Base-by-base conservation (phyloP, 1,139 yeast genomes). In the Debaryomyces sp. region DNA sequence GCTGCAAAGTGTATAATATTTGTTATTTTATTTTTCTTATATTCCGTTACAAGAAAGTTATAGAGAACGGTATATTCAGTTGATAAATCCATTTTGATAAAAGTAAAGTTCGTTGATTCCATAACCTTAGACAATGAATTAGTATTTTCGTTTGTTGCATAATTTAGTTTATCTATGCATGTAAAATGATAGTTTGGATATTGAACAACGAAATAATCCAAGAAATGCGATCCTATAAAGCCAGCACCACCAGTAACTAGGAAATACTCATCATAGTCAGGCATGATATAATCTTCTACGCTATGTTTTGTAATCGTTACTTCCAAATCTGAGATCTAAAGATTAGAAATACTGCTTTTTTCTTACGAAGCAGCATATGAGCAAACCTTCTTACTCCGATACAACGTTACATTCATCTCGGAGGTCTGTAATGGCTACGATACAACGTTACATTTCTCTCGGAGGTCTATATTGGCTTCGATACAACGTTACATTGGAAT, bases 181-280 rank as follows among this genome's bases (percentile, higher is more conserved):
- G 75, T 61, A 44, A 82, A 74, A 13, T 58, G 61, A 54, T 67
- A 68, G 23, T 61, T 53, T 1, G 82, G 80, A 54, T 77, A 71
- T 18, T 61, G 62, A 2, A 50, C 41, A 1, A 76, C 75, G 45
- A 77, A 60, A 49, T 65, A 63, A n/a, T 73, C 66, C 17, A 79
- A 67, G 50, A 78, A 67, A 67, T 81, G 74, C 1, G 82, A 76
- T 1, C 85, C 85, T 12, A 82, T 77, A 55, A 82, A 82, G 1
- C 87, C 87, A 6, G 83, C 82, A 1, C 85, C 86, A 1, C 87
- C 86, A 3, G 85, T 75, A 2, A 82, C 77, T 22, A 81, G 62
- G 17, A 80, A 66, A 48, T 60, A 52, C 32, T 61, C 59, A 3
- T 54, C 58, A 46, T 47, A 61, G 18, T 8, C 27, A 27, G 22